These are phyloP conservation scores for Apiotrichum gamsii DNA, from an alignment of 1,284 basidiomycete species.

Conservation along the genomic window DNA sequence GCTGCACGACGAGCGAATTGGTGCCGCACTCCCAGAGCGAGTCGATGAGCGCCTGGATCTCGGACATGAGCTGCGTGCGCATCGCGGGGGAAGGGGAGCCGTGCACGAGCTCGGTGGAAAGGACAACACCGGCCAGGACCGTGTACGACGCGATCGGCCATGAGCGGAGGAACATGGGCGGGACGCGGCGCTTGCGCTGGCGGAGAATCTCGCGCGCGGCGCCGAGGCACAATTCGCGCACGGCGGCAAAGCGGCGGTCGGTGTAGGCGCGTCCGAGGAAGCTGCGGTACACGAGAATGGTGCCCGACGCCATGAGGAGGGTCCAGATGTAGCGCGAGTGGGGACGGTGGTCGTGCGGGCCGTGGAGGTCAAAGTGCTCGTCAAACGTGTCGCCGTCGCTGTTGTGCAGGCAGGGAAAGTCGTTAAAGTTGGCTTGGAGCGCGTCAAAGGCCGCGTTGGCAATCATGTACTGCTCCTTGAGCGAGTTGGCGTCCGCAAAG, in stretches of 20 bases:
- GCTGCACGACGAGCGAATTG: constrained; percentile 20
- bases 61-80: constrained; percentile 12
- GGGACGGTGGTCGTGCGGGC: constrained; percentile 13
- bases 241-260: constrained; percentile 25
- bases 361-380: constrained; percentile 18
- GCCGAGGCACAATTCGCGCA: constrained; percentile 24
- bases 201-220: constrained; percentile 25
- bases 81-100: constrained; percentile 15
- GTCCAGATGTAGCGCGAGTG: constrained; percentile 21
- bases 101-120: constrained; percentile 26
- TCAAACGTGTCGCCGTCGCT: constrained; percentile 13
- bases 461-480: constrained; percentile 20
- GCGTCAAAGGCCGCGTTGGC: constrained; percentile 13
- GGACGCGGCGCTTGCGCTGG: constrained; percentile 21
- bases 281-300: constrained; percentile 19
- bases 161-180: constrained; percentile 28
- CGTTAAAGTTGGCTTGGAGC: constrained; percentile 14
- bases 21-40: constrained; percentile 18
- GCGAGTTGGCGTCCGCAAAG: constrained; percentile 13
- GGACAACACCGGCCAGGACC: constrained; percentile 25
- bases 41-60: constrained; percentile 16
- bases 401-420: constrained; percentile 13
- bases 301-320: constrained; percentile 14
- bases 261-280: constrained; percentile 24
- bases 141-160: constrained; percentile 30